Evolutionary conservation across 2,329 filamentous ascomycete genomes (phyloP), one percentile per base, ranked within the genome.

Genomic region (Penicillium sp.): DNA sequence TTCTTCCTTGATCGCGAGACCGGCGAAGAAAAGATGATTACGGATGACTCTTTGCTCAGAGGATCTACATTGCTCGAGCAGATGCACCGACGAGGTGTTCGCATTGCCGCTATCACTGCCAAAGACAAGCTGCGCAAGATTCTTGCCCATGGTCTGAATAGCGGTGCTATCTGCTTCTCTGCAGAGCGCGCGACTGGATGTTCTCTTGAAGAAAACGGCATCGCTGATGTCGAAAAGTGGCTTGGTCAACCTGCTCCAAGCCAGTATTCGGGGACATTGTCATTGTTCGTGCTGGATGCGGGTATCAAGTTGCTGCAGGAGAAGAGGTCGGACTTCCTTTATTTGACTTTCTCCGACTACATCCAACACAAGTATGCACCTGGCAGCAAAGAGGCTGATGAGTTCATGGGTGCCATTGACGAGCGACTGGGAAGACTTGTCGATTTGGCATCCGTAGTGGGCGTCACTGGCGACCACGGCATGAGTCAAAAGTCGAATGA

Each of bases 51-150:
- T 1, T 57, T 73, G n/a, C 60, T 76, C 7, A 64, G 70, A 24
- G 75, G 74, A 6, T 72, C 72, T 6, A 78, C 74, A 0, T 70
- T 77, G 42, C 63, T 77, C 7, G 70, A 72, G 44, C 64, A 73
- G 57, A 70, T 76, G 68, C 65, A 67, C n/a, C 63, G 63, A 16
- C 54, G 59, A 3, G 74, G 74, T 15, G 70, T 76, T 0, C 67
- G 74, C 9, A 69, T 78, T 0, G 73, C 73, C 9, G 75, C 75
- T 8, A 58, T 78, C 18, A 77, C 75, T 0, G 74, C 75, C 10
- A 77, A 77, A 53, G 75, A 77, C 58, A 77, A 77, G 58, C 58
- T 77, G 45, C 63, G 73, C n/a, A 62, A 64, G 33, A 75, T 77
- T 38, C 54, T 77, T n/a, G 59, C 60, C 6, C 74, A 74, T 46